Evolutionary conservation across 129 eudicot species (phyloP), one percentile per base, ranked within the genome.

Genomic region (Flaveria trinervia): DNA sequence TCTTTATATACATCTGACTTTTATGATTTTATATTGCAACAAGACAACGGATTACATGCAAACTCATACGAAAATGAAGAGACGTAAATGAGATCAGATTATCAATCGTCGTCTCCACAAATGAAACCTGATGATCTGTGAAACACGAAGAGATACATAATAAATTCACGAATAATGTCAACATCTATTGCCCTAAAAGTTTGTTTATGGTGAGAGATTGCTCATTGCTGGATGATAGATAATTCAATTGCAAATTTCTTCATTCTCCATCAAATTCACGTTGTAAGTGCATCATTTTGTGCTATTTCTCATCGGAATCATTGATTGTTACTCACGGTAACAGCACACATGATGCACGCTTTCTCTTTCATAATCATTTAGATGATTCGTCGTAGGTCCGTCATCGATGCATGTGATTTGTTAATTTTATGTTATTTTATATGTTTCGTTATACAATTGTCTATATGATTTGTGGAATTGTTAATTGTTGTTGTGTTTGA

Each of bases 341-440:
- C 80, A 36, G 41, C 80, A 77, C 70, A 55, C 55, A 36, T 51
- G 65, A 25, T 26, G 25, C 18, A 61, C 67, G 67, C 41, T 61
- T 61, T 49, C 64, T 62, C 62, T 65, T 17, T 49, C 72, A 8
- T 64, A 67, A 65, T 73, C 33, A 73, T 55, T 55, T 44, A 25
- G 70, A 50, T 69, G 51, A 69, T 44, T 45, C 76, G 48, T 44
- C 70, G 23, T n/a, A 70, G 76, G 71, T 78, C 64, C 68, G 48
- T 68, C 26, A 18, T 77, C 67, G 45, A 20, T 69, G 64, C 60
- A 59, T 71, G 65, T 70, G 72, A 71, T 70, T 62, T 46, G 23
- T 59, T 20, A 30, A 4, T 56, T 45, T 70, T 0, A 36, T 36
- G 41, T 13, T 1, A 15, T 15, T 25, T 9, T 77, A 17, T 23